phyloP scores from a whole-genome alignment of 176 grass and related monocot species.

The Areca catechu region DNA sequence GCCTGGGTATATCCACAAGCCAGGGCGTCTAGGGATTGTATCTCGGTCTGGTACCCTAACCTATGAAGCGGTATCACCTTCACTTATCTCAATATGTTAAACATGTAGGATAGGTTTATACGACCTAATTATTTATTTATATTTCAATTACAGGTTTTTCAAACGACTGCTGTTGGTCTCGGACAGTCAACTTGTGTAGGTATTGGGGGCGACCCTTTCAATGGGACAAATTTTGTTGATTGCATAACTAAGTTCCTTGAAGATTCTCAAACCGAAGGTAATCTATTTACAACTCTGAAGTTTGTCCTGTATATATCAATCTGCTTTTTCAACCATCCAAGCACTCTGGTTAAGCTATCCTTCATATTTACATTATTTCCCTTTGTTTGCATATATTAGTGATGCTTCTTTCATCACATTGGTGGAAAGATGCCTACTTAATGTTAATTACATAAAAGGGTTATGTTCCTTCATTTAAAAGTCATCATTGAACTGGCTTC shows the following conservation, averaged over 20 bases:
- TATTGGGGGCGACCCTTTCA: constrained; percentile 96
- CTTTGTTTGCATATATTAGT: too few relatives aligned
- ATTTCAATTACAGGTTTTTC: constrained; percentile 62
- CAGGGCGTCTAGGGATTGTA: constrained; percentile 77
- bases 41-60: constrained; percentile 99
- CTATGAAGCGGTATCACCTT: constrained; percentile 82
- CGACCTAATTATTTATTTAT: constrained; percentile 9
- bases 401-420: too few relatives aligned
- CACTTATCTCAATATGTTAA: constrained; percentile 5
- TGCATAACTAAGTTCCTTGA: constrained; percentile 82
- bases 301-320: too few relatives aligned
- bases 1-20: constrained; percentile 99
- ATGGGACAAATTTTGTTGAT: constrained; percentile 98
- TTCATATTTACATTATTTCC: too few relatives aligned
- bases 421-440: too few relatives aligned
- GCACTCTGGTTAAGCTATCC: too few relatives aligned
- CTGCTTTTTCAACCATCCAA: too few relatives aligned
- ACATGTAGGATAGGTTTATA: constrained; percentile 5
- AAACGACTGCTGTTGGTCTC: constrained; percentile 92
- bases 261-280: constrained; percentile 99
- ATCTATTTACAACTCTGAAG: background rate
- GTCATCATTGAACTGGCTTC: too few relatives aligned
- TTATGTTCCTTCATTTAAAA: too few relatives aligned
- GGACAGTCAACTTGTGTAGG: constrained; percentile 97
- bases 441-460: too few relatives aligned